Conservation (phyloP, 1,139 yeast genomes). For the Lodderomyces beijingensis region DNA sequence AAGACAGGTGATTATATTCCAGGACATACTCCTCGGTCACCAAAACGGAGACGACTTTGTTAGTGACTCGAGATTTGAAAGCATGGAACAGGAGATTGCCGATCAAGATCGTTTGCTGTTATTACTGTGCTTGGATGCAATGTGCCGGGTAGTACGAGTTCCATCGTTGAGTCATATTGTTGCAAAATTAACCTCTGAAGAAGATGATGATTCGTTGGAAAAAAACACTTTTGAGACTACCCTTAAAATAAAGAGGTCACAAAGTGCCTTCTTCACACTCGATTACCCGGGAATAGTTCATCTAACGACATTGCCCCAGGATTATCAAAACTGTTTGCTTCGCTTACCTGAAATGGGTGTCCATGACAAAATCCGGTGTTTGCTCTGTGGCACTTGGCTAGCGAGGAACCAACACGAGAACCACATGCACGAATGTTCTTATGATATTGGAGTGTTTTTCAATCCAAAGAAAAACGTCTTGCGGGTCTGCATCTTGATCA, state of each 20-base stretch:
- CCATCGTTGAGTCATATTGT: constrained; percentile 20
- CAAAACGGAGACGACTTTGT: constrained; percentile 21
- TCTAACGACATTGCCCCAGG: constrained; percentile 37
- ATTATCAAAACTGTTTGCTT: constrained; percentile 19
- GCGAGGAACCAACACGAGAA: constrained; percentile 14
- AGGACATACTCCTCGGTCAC: constrained; percentile 28
- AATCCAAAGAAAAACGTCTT: constrained; percentile 38
- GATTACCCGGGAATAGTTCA: constrained; percentile 39
- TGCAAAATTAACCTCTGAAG: not conserved
- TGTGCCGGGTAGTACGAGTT: constrained; percentile 17
- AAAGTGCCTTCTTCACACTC: constrained; percentile 17
- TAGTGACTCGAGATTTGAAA: not conserved
- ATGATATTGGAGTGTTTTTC: constrained; percentile 37
- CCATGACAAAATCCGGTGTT: constrained; percentile 29
- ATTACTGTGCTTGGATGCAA: constrained; percentile 13
- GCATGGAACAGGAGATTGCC: constrained; percentile 4
- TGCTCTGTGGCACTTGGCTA: constrained; percentile 27
- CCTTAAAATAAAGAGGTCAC: not conserved
- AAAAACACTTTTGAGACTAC: not conserved
- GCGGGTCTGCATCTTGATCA: constrained; percentile 33
- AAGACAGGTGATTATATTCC: constrained; percentile 33
- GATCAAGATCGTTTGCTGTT: constrained; percentile 3
- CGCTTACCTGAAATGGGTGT: constrained; percentile 24
- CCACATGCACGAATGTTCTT: constrained; percentile 25
- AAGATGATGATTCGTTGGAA: not conserved